Conservation (phyloP, 805 yeast genomes). For the Candida parachauliodes region DNA sequence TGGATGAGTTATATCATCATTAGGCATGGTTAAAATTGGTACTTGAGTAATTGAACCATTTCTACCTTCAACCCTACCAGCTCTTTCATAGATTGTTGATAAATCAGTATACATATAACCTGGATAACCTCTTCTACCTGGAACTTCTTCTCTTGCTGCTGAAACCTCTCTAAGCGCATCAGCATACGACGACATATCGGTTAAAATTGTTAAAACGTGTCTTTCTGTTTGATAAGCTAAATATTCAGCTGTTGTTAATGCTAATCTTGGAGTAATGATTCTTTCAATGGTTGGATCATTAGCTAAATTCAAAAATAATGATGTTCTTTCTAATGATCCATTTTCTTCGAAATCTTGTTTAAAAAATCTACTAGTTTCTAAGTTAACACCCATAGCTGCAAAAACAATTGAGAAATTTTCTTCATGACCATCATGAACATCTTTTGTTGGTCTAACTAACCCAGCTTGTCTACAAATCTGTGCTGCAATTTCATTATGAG, state of each 20-base stretch:
- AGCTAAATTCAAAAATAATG: slow-evolving; percentile 94
- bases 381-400: slow-evolving; percentile 99
- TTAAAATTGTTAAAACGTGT: slow-evolving; percentile 94
- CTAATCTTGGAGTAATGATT: slow-evolving; percentile 98
- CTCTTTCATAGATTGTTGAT: slow-evolving; percentile 98
- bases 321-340: slow-evolving; percentile 97
- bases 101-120: slow-evolving; percentile 99
- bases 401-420: slow-evolving; percentile 98
- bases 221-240: slow-evolving; percentile 99
- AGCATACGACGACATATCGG: slow-evolving; percentile 99
- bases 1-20: slow-evolving; percentile 99
- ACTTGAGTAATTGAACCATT: slow-evolving; percentile 99
- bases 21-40: slow-evolving; percentile 99
- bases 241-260: slow-evolving; percentile 97
- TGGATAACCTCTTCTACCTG: slow-evolving; percentile 99
- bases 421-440: slow-evolving; percentile 99
- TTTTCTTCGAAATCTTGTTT: slow-evolving; percentile 99
- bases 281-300: slow-evolving; percentile 99
- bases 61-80: slow-evolving; percentile 99
- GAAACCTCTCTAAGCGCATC: slow-evolving; percentile 99
- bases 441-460: slow-evolving; percentile 97
- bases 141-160: slow-evolving; percentile 99
- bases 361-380: slow-evolving; percentile 97
- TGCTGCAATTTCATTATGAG: slow-evolving; percentile 99
- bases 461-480: slow-evolving; percentile 99